Evolutionary conservation across 2,329 filamentous ascomycete genomes (phyloP), one percentile per base, ranked within the genome.

Genomic region (Colletotrichum somersetense): DNA sequence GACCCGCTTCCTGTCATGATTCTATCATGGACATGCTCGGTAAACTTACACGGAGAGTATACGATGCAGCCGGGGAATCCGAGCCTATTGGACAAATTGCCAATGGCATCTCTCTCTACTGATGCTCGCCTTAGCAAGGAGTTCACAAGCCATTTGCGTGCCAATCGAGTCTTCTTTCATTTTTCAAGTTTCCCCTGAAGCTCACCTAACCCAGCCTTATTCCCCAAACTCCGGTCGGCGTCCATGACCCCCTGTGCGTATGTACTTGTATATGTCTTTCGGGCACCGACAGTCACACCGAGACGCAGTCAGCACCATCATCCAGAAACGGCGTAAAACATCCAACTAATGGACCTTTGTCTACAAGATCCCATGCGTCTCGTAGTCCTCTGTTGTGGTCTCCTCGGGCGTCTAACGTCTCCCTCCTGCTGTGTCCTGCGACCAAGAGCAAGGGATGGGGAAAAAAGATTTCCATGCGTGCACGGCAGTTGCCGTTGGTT

Each of bases 401-500:
- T 26, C 10, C 18, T 1, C 2, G 23, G 6, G 38, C 12, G 7
- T 57, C 35, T 18, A 10, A 12, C 12, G 18, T 40, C 5, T 18
- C 3, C 11, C 38, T n/a, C 5, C 20, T 57, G 55, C 35, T 18
- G 12, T 26, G 55, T 12, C 20, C 35, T 5, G 10, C 20, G 23
- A 33, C 53, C 10, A 20, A 18, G 40, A 40, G 12, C 3, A 40
- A 11, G 38, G 38, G 38, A 40, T 14, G 14, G 40, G 12, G 5
- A 2, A 6, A 42, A 42, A 42, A 16, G 20, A 10, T 20, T 38
- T 38, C 10, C 33, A n/a, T n/a, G 33, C 5, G 33, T n/a, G 20
- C 33, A 38, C 8, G 42, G 35, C 12, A 23, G 53, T 58, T 58
- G n/a, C 56, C 56, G 56, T 42, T 58, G 56, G 35, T 30, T 20